phyloP scores from a whole-genome alignment of 2,329 filamentous ascomycete genomes.

The Sphaceloma murrayae region DNA sequence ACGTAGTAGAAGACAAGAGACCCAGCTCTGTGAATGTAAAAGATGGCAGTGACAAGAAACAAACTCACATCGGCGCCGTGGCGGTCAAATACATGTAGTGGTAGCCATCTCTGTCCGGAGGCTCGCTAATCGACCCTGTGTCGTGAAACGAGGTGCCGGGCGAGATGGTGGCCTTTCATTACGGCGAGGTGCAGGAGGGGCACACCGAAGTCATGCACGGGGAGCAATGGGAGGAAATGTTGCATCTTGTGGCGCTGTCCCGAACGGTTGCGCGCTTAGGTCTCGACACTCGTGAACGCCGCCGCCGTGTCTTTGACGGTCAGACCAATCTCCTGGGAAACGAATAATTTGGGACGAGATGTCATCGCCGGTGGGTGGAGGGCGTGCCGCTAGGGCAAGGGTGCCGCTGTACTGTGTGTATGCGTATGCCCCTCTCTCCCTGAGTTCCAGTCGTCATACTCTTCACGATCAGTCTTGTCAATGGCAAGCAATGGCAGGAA shows the following conservation, averaged over 20 bases:
- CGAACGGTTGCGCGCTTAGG: too few relatives aligned
- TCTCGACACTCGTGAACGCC: too few relatives aligned
- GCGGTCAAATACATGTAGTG: constrained; percentile 15
- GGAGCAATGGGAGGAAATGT: constrained; percentile 1
- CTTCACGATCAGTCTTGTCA: too few relatives aligned
- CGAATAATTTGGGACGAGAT: too few relatives aligned
- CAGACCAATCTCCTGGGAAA: too few relatives aligned
- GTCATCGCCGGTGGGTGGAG: too few relatives aligned
- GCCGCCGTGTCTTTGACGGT: too few relatives aligned
- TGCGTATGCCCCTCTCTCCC: too few relatives aligned
- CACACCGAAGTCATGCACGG: constrained; percentile 8
- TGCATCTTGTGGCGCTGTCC: constrained; percentile 5
- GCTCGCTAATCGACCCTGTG: constrained; percentile 4
- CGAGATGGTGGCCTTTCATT: constrained; percentile 7
- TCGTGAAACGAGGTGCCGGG: constrained; percentile 13
- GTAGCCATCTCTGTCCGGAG: constrained; percentile 4
- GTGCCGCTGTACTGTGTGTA: too few relatives aligned
- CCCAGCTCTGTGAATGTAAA: constrained; percentile 15
- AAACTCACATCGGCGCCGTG: constrained; percentile 11
- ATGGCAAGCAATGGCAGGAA: too few relatives aligned
- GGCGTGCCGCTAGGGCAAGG: too few relatives aligned
- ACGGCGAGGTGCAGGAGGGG: constrained; percentile 9
- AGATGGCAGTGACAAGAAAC: constrained; percentile 1
- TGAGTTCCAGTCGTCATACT: too few relatives aligned
- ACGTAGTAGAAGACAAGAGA: constrained; percentile 15